These are phyloP conservation scores for Sporisorium iseilematis-ciliati DNA, from an alignment of 1,284 basidiomycete species.

Conservation along the genomic window DNA sequence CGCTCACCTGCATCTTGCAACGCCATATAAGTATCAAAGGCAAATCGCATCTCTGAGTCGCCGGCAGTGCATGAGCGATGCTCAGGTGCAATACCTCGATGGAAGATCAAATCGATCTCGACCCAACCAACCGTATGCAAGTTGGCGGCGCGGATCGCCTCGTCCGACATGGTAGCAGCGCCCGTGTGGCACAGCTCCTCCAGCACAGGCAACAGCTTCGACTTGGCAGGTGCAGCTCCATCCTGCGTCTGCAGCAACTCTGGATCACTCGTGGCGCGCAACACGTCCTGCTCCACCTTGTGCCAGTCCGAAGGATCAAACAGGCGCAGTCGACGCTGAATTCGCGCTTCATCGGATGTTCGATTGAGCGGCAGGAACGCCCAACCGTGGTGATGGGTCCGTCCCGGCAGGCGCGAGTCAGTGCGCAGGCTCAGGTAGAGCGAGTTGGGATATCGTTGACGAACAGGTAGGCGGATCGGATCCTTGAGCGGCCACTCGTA, in stretches of 20 bases:
- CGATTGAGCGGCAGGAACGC: conserved; percentile 56
- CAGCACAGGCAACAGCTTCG: conserved; percentile 46
- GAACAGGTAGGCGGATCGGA: conserved; percentile 44
- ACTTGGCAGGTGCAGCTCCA: background rate
- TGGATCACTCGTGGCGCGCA: conserved; percentile 41
- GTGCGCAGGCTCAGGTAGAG: conserved; percentile 55
- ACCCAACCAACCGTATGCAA: conserved; percentile 53
- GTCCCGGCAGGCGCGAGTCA: conserved; percentile 57
- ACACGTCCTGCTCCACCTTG: conserved; percentile 56
- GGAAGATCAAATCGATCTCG: conserved; percentile 58
- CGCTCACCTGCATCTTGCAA: conserved; percentile 55
- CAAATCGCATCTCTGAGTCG: conserved; percentile 60
- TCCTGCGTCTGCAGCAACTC: conserved; percentile 32
- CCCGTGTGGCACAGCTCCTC: conserved; percentile 51
- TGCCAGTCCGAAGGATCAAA: conserved; percentile 52
- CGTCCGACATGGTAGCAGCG: conserved; percentile 24
- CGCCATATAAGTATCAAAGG: conserved; percentile 55
- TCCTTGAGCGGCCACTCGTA: conserved; percentile 49
- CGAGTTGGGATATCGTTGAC: conserved; percentile 48
- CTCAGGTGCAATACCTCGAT: conserved; percentile 54
- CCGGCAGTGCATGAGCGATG: conserved; percentile 53
- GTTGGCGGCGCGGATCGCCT: conserved; percentile 26
- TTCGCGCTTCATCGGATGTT: conserved; percentile 47
- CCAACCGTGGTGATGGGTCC: conserved; percentile 48
- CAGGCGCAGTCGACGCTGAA: conserved; percentile 40